Evolutionary conservation across 2,329 filamentous ascomycete genomes (phyloP), one percentile per base, ranked within the genome.

Genomic region (Colletotrichum navitas): DNA sequence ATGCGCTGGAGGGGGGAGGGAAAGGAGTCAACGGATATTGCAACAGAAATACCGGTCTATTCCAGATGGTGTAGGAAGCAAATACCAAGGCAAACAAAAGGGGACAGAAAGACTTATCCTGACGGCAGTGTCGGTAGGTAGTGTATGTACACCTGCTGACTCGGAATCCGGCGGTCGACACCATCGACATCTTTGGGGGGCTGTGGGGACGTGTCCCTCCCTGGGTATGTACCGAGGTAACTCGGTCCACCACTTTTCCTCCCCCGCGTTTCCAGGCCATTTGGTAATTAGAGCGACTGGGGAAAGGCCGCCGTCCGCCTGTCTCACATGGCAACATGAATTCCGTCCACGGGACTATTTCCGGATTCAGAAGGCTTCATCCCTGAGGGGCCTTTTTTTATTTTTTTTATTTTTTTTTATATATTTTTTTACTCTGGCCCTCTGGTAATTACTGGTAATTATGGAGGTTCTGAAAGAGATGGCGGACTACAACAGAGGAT

Each of bases 201-300:
- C 14, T 6, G 18, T 43, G 41, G 18, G 21, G 43, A 6, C 39
- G 34, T 36, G 10, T 8, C 34, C 11, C n/a, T n/a, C 1, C 34
- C 34, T 36, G 10, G 34, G 8, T 16, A 34, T 39, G 54, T 64
- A 51, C 69, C 69, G 65, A 68, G 69, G 69, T 69, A 72, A 72
- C 69, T 72, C 69, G 69, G 69, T 72, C 65, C 69, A 51, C 69
- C 41, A 41, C 6, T 36, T 45, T 24, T 10, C 36, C 41, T 72
- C 69, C 69, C 69, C 69, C 69, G 69, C 69, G 69, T 68, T 60
- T 39, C 64, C 58, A 68, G 51, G 51, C 58, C 58, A 59, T 67
- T 67, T 70, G 41, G 60, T 5, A 63, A 67, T 67, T 71, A 64
- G 29, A 47, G 39, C 62, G 45, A 51, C 43, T 54, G 67, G 67